A percentile compares a stretch with the other conserved stretches of the same genome.
Conservation (phyloP, 768 basidiomycete species). For the Sarcomyxa edulis region DNA sequence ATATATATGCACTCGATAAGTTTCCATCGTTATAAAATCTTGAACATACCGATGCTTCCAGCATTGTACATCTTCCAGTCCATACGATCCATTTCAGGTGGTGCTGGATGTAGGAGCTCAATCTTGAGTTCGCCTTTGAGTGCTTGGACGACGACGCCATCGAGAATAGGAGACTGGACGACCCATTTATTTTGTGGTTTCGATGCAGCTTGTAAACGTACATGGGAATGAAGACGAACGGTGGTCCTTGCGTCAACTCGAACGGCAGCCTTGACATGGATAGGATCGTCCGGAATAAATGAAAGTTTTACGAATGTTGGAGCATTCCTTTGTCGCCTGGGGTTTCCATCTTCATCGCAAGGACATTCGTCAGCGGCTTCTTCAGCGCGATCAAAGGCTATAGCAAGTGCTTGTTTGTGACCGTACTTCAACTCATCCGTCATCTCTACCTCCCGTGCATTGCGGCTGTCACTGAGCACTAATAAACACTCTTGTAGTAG, state of each 20-base stretch:
- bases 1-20: no score
- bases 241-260: slow-evolving; percentile 46
- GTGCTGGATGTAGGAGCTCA: slow-evolving; percentile 49
- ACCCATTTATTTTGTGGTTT: slow-evolving; percentile 46
- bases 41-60: slow-evolving; percentile 46
- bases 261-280: slow-evolving; percentile 44
- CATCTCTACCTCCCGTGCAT: slow-evolving; percentile 9
- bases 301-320: slow-evolving; percentile 37
- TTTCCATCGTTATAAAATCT: neutral
- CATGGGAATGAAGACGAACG: slow-evolving; percentile 60
- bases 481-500: slow-evolving; percentile 58
- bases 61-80: slow-evolving; percentile 64
- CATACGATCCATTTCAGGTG: slow-evolving; percentile 54
- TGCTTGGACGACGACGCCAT: slow-evolving; percentile 55
- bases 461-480: slow-evolving; percentile 48
- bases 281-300: slow-evolving; percentile 27
- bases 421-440: slow-evolving; percentile 34
- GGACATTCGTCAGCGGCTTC: slow-evolving; percentile 66
- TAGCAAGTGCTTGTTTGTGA: slow-evolving; percentile 49
- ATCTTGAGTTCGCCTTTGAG: slow-evolving; percentile 50
- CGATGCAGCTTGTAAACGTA: slow-evolving; percentile 55
- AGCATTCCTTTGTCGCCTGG: slow-evolving; percentile 36
- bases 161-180: slow-evolving; percentile 40
- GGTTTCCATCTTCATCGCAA: slow-evolving; percentile 56
- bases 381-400: slow-evolving; percentile 60